Evolutionary conservation across 768 basidiomycete species (phyloP), one percentile per base, ranked within the genome.

Genomic region (Pulveroboletus ravenelii): DNA sequence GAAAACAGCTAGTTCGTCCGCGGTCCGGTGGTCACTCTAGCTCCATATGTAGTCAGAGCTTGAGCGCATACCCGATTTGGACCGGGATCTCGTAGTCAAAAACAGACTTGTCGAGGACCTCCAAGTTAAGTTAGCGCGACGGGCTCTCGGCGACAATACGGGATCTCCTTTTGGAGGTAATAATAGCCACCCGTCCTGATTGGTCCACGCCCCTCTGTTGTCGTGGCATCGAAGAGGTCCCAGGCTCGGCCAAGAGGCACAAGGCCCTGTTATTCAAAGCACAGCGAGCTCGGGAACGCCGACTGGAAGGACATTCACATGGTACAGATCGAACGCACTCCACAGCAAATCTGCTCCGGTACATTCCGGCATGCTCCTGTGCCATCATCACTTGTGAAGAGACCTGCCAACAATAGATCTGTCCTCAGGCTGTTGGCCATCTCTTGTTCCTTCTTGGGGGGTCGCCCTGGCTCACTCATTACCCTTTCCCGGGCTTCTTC

Each of bases 51-150:
- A 20, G 36, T 42, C 51, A 48, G 61, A 47, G 48, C 35, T 37
- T 42, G 45, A 43, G 32, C 51, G 36, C 36, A 43, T 49, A 27
- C 30, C 41, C 41, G 7, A 17, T 30, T 31, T 5, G 41, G 51
- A 62, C 60, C 57, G 31, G 30, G 45, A 65, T 55, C 54, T 55
- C 25, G 18, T 47, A 53, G 55, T 52, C 51, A 60, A 62, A 65
- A 62, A 52, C 63, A 57, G 41, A 53, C 53, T 54, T 40, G 54
- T 63, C 63, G 64, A 55, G 41, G 53, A 23, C 18, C 9, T 20
- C 48, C 35, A 35, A 23, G 48, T 41, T 32, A 48, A 46, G 45
- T 46, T 51, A 13, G 37, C 27, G 41, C 46, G 47, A 45, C 36
- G 30, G 48, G 34, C 18, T 43, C 60, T 27, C 25, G 25, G 25